A percentile compares a stretch with the other conserved stretches of the same genome.
phyloP scores from a whole-genome alignment of 805 yeast species.

The Cyberlindnera petersonii region DNA sequence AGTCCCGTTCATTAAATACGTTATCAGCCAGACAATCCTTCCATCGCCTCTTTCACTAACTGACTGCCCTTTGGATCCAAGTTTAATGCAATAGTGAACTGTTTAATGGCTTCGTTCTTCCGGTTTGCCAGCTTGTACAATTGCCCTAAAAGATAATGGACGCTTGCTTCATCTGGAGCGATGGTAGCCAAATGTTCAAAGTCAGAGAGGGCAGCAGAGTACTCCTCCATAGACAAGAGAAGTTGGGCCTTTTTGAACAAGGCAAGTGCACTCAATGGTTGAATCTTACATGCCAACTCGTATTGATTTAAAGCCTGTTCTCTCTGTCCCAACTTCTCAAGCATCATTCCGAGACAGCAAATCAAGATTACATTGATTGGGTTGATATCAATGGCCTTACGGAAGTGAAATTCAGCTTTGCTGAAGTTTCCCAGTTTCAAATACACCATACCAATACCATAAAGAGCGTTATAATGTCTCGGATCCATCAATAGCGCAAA shows the following conservation, averaged over 20 bases:
- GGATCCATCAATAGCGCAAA: slow-evolving; percentile 72
- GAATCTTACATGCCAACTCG: slow-evolving; percentile 75
- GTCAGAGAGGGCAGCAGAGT: slow-evolving; percentile 65
- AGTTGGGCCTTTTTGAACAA: slow-evolving; percentile 85
- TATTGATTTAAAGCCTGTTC: slow-evolving; percentile 78
- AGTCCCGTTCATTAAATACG: neutral
- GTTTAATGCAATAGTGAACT: slow-evolving; percentile 83
- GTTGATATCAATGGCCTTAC: slow-evolving; percentile 83
- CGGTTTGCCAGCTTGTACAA: slow-evolving; percentile 73
- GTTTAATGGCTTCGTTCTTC: slow-evolving; percentile 73
- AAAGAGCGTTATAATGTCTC: slow-evolving; percentile 89
- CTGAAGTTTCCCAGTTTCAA: slow-evolving; percentile 79
- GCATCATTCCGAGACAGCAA: slow-evolving; percentile 91
- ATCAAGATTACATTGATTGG: slow-evolving; percentile 86
- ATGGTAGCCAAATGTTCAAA: slow-evolving; percentile 67
- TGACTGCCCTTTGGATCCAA: slow-evolving; percentile 92
- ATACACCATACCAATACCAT: slow-evolving; percentile 93
- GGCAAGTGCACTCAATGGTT: slow-evolving; percentile 83
- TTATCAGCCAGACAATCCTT: slow-evolving; percentile 31
- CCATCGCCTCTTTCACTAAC: slow-evolving; percentile 80
- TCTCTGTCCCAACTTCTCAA: slow-evolving; percentile 68
- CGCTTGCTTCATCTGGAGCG: slow-evolving; percentile 94
- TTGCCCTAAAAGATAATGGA: slow-evolving; percentile 85
- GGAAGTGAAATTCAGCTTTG: slow-evolving; percentile 81
- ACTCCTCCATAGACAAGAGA: slow-evolving; percentile 65